phyloP scores from a whole-genome alignment of 2,329 filamentous ascomycete species.

The Chaetomium olivaceum region DNA sequence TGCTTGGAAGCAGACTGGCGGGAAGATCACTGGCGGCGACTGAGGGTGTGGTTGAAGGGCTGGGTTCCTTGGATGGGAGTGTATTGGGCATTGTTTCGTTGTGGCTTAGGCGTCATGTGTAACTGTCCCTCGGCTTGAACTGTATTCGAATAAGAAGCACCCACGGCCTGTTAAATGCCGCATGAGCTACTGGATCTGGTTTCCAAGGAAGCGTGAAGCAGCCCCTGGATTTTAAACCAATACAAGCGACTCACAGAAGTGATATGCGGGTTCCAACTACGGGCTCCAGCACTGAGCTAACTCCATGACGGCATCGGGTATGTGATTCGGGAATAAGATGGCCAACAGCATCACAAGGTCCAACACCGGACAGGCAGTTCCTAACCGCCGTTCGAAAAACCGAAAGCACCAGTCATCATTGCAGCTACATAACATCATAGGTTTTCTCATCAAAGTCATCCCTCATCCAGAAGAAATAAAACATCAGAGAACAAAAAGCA shows the following conservation, averaged over 20 bases:
- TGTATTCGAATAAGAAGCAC: not conserved
- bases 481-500: not conserved
- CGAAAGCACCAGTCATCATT: conserved; percentile 8
- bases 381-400: not conserved
- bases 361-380: not conserved
- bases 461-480: conserved; percentile 15
- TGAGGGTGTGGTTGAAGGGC: not conserved
- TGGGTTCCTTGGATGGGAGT: not conserved
- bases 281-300: not conserved
- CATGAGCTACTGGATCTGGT: not conserved
- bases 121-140: not conserved
- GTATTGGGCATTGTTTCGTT: not conserved
- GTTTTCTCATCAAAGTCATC: conserved; percentile 17
- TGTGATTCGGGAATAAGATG: not conserved
- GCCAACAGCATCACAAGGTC: not conserved
- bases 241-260: not conserved
- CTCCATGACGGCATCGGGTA: not conserved
- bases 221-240: not conserved
- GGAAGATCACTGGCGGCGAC: conserved; percentile 36
- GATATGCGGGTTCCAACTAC: not conserved
- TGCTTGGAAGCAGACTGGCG: conserved; percentile 75
- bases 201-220: not conserved
- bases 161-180: not conserved
- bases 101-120: not conserved
- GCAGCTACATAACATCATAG: conserved; percentile 13